These are phyloP conservation scores for Pseudopyricularia javanii DNA, from an alignment of 2,329 filamentous ascomycete species.

Conservation along the genomic window DNA sequence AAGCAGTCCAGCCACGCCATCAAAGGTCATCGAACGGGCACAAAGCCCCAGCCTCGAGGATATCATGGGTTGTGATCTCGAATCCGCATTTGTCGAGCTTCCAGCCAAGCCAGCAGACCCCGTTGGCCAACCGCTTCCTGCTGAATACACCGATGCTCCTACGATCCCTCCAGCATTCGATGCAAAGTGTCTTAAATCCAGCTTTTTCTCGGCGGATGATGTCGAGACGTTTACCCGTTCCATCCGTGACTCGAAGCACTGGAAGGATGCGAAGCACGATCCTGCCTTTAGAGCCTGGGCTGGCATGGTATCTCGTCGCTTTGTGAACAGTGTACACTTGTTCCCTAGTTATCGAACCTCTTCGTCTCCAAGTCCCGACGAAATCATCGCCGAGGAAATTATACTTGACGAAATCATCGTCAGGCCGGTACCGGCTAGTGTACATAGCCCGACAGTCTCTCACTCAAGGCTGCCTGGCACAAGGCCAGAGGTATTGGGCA, in stretches of 20 bases:
- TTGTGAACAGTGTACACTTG: slow-evolving; percentile 11
- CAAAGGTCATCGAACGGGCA: neutral
- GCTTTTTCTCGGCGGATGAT: slow-evolving; percentile 29
- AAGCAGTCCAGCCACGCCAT: neutral
- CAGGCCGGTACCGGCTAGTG: neutral
- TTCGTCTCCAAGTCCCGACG: neutral
- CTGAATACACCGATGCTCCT: slow-evolving; percentile 28
- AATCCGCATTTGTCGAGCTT: slow-evolving; percentile 24
- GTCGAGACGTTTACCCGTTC: slow-evolving; percentile 26
- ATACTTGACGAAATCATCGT: neutral
- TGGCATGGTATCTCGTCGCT: slow-evolving; percentile 14
- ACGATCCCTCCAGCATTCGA: slow-evolving; percentile 31
- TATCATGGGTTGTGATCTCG: slow-evolving; percentile 25
- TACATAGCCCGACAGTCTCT: neutral
- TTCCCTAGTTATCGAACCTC: slow-evolving; percentile 12
- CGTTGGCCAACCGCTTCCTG: slow-evolving; percentile 31
- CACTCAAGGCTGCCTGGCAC: neutral
- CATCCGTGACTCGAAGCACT: slow-evolving; percentile 26
- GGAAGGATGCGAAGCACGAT: slow-evolving; percentile 26
- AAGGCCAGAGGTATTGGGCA: neutral
- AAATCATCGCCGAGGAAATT: neutral
- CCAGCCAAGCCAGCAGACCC: slow-evolving; percentile 26
- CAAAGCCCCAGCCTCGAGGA: slow-evolving; percentile 9
- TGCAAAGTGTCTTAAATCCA: slow-evolving; percentile 28
- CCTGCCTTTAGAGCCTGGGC: slow-evolving; percentile 24